These are phyloP conservation scores for Claviceps sp. DNA, from an alignment of 2,329 filamentous ascomycete genomes.

Conservation along the genomic window DNA sequence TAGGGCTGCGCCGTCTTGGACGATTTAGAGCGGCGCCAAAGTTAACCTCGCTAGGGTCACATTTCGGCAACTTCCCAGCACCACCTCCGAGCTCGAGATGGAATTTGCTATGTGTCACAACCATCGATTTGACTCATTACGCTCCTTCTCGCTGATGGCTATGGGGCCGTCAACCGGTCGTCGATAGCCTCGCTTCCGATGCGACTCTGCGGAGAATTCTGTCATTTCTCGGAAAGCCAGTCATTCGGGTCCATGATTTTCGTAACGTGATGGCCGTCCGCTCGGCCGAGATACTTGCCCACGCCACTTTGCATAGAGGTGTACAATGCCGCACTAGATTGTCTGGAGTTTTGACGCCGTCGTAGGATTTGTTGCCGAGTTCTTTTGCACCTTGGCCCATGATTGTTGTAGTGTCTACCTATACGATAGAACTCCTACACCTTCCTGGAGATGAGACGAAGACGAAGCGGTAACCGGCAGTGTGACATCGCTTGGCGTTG, in stretches of 20 bases:
- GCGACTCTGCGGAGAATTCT: not conserved
- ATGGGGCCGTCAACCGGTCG: not conserved
- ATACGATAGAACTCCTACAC: not conserved
- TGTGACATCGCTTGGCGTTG: not conserved
- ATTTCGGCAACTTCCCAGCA: slow-evolving; percentile 7
- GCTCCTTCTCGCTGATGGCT: not conserved
- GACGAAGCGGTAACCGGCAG: not conserved
- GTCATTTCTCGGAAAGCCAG: not conserved
- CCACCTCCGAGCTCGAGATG: not conserved
- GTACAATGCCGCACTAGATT: not conserved
- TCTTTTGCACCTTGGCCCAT: not conserved
- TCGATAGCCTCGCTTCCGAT: slow-evolving; percentile 1
- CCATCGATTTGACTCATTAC: slow-evolving; percentile 1
- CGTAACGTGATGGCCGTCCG: not conserved
- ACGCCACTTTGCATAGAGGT: not conserved
- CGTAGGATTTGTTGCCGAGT: not conserved
- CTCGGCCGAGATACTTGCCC: not conserved
- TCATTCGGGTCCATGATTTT: not conserved
- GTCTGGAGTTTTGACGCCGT: not conserved
- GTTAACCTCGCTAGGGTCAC: slow-evolving; percentile 7
- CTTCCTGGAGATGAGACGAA: not conserved
- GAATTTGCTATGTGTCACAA: slow-evolving; percentile 2
- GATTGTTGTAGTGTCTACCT: not conserved
- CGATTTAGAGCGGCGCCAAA: not conserved
- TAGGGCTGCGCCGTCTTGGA: slow-evolving; percentile 1